Evolutionary conservation across 1,139 yeast species (phyloP), one percentile per base, ranked within the genome.

Genomic region (Insectozyma bohioensis): DNA sequence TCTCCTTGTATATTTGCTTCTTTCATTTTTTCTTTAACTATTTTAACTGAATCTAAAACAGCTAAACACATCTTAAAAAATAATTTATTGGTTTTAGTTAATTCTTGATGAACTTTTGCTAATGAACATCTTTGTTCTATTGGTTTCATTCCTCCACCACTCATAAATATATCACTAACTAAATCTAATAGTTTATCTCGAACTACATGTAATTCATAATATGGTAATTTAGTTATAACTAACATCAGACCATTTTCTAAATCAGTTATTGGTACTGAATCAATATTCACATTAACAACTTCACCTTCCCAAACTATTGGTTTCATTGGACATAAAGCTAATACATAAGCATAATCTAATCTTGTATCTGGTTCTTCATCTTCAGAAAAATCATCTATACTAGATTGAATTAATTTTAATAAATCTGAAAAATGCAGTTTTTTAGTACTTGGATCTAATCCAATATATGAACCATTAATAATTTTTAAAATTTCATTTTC

Each of bases 221-320:
- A 57, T 2, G 74, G 72, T 17, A 62, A 45, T 31, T 61, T 64
- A 1, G 90, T 73, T 5, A 90, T 74, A 34, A 92, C 58, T 22
- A 88, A 59, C 49, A 87, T 68, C 39, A 83, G 78, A 6, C 95
- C 95, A 9, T 79, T 78, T 42, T 72, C 72, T 14, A 85, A 67
- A 37, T 68, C 75, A 5, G 69, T 58, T 5, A 68, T 62, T 1
- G 75, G 73, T 2, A 66, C 67, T 5, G 58, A 57, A 24, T 65
- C 64, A 25, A 80, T 57, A 14, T 76, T 73, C 12, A 85, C 55
- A 32, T 78, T 75, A 21, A 82, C 74, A 41, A 84, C 80, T 15
- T 75, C 72, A 2, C 97, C 97, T 43, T 85, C 92, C 97, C 97
- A 90, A 18, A 85, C 78, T 52, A 90, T 74, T 0, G 97, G 95